Conservation (phyloP, 768 basidiomycete species). For the Macrolepiota dolichaula region DNA sequence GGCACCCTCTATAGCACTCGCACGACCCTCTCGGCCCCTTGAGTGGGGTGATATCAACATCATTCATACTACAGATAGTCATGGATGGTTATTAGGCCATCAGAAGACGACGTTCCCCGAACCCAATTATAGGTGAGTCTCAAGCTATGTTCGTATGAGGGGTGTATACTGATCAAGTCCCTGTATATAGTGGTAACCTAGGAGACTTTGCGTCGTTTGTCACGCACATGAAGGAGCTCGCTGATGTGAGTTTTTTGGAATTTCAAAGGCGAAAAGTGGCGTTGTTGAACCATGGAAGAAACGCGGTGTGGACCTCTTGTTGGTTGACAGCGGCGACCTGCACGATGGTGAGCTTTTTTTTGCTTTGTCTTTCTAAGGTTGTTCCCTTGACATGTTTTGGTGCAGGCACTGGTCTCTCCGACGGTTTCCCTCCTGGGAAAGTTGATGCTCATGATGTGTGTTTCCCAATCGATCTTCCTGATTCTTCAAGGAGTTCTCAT, state of each 20-base stretch:
- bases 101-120: slow-evolving; percentile 71
- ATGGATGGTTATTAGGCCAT: slow-evolving; percentile 74
- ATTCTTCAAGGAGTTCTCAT: not conserved
- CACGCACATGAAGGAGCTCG: slow-evolving; percentile 73
- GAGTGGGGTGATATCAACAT: slow-evolving; percentile 91
- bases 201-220: slow-evolving; percentile 92
- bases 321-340: slow-evolving; percentile 80
- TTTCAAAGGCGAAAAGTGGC: not conserved
- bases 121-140: slow-evolving; percentile 53
- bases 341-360: slow-evolving; percentile 53
- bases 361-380: not conserved
- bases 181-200: slow-evolving; percentile 28
- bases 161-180: slow-evolving; percentile 9
- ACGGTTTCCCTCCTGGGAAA: slow-evolving; percentile 68
- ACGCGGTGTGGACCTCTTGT: slow-evolving; percentile 76
- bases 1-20: slow-evolving; percentile 37
- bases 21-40: slow-evolving; percentile 62
- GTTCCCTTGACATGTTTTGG: not conserved
- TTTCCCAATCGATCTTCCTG: not conserved
- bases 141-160: not conserved
- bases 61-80: slow-evolving; percentile 82
- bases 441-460: slow-evolving; percentile 69
- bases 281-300: slow-evolving; percentile 29
- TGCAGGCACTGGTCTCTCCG: slow-evolving; percentile 71
- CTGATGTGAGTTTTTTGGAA: slow-evolving; percentile 36